Base-by-base conservation (phyloP, 352 stramenopile genomes). In the Globisporangium cederbergense region DNA sequence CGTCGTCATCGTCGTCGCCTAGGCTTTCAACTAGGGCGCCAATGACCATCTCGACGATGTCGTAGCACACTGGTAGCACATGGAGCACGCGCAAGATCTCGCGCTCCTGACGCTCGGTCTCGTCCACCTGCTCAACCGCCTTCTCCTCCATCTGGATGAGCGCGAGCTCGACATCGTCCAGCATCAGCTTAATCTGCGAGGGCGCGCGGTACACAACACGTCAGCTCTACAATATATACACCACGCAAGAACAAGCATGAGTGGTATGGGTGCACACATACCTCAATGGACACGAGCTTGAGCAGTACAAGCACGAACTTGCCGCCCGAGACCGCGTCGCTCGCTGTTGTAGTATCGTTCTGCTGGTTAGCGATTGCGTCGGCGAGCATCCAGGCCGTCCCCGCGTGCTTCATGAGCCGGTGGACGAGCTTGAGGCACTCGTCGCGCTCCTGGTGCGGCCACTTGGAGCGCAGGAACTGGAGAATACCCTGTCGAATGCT, bases 261-360 rank as follows among this genome's bases (percentile, higher is more conserved):
- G 36, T 42, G 9, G 36, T 42, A 11, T 42, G 9, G 36, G 36
- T 28, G 18, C 43, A 49, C 20, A 20, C 72, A 49, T 64, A 92
- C 83, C 76, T 93, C 85, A 50, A 94, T 80, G 2, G 83, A 73
- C n/a, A 90, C 78, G 4, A 94, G 77, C 60, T 91, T 94, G 45
- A 94, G 71, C 34, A 92, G 62, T 22, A 94, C 81, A 13, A 91
- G 51, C 20, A 90, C 71, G 54, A 92, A 92, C 73, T 91, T 94
- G 4, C 81, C 81, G 4, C 73, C 73, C 0, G 80, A 86, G 0
- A 87, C 77, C 60, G 90, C 81, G 10, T 88, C 72, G 62, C 7
- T 18, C 54, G 34, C 14, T 28, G 32, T 2, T 38, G 46, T 8
- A n/a, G 30, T 28, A 2, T 14, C 38, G 13, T 13, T 47, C 30